Percentiles rank a stretch among this genome's conserved stretches.
Conservation (phyloP, 345 rosid species). For the Corymbia maculata region DNA sequence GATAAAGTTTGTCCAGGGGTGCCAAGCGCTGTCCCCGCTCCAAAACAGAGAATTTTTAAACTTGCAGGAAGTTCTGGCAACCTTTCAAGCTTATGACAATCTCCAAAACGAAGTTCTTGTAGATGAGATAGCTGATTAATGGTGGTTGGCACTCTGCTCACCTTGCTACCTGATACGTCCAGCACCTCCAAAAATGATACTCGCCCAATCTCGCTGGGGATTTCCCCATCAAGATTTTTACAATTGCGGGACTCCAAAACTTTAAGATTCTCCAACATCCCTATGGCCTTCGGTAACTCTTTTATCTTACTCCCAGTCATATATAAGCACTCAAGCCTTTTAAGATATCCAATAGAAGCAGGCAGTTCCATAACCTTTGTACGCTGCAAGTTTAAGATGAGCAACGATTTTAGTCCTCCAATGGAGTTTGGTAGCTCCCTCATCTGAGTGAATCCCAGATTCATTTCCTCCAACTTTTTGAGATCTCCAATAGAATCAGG, state of each 20-base stretch:
- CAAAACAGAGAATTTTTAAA: background rate
- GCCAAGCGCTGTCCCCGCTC: background rate
- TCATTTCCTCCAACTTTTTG: background rate
- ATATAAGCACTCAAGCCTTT: background rate
- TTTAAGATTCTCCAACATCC: background rate
- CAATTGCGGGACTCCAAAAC: background rate
- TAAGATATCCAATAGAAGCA: background rate
- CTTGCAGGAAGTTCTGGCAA: background rate
- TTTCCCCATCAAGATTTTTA: background rate
- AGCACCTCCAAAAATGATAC: background rate
- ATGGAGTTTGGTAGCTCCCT: background rate
- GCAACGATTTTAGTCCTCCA: background rate
- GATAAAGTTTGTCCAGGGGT: background rate
- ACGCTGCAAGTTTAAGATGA: background rate
- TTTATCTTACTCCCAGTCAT: background rate
- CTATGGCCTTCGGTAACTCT: background rate
- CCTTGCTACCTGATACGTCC: background rate
- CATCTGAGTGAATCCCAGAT: background rate
- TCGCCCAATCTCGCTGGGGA: background rate
- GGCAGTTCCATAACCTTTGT: background rate
- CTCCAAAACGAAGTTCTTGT: background rate
- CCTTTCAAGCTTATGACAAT: background rate
- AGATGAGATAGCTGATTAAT: background rate
- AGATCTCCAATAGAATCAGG: background rate
- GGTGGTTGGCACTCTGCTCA: background rate